Conservation (phyloP, 495 filamentous ascomycete genomes). For the Daldinia childiae region DNA sequence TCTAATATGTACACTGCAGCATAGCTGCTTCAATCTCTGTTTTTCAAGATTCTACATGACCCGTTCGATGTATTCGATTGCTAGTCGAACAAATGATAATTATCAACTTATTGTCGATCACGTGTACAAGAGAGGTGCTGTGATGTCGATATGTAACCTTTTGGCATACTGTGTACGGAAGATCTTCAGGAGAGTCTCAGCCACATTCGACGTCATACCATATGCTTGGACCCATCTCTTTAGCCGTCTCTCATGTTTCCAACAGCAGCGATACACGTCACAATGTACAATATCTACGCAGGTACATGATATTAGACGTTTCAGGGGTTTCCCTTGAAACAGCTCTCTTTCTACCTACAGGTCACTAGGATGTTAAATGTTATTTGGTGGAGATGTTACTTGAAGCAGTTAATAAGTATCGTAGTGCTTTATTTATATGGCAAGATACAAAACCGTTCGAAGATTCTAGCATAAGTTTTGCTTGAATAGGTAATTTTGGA, state of each 20-base stretch:
- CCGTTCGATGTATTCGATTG: neutral
- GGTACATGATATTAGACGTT: constrained; percentile 1
- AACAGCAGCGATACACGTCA: neutral
- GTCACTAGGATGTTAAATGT: too few species aligned
- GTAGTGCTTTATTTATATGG: too few species aligned
- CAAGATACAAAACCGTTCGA: too few species aligned
- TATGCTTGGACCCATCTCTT: neutral
- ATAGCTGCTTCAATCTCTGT: neutral
- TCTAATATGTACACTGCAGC: constrained; percentile 9
- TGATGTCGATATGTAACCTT: neutral
- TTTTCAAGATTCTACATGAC: neutral
- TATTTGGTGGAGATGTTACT: too few species aligned
- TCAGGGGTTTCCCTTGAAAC: constrained; percentile 17
- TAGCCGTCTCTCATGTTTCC: neutral
- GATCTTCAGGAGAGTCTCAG: neutral
- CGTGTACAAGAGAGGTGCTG: neutral
- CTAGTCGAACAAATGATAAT: neutral
- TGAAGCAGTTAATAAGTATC: too few species aligned
- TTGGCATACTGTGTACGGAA: neutral
- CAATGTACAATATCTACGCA: neutral
- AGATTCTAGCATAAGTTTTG: too few species aligned
- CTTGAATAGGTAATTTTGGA: too few species aligned
- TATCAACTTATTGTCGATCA: neutral
- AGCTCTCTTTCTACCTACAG: too few species aligned
- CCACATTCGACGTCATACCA: constrained; percentile 12